Evolutionary conservation across 2,329 filamentous ascomycete species (phyloP).

Genomic region (Sporothrix globosa): DNA sequence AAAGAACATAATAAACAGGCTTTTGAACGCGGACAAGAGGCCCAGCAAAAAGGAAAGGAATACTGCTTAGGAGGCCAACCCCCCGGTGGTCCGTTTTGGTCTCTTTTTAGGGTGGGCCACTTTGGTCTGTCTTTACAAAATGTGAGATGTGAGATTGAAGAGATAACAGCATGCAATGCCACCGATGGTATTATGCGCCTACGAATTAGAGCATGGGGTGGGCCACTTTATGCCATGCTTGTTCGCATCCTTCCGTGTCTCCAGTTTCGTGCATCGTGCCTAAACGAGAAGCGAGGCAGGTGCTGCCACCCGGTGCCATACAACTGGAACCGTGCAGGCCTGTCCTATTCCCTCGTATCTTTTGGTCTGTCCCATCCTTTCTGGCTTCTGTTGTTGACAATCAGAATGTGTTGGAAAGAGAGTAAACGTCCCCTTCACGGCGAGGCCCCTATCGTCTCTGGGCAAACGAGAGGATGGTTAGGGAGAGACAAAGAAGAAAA

Average conservation of each 20-base stretch:
- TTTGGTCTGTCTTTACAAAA: too few species aligned
- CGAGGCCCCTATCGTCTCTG: too few species aligned
- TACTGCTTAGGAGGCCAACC: not conserved
- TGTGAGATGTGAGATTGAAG: too few species aligned
- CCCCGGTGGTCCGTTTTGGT: too few species aligned
- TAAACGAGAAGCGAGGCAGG: not conserved
- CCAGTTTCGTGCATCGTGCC: not conserved
- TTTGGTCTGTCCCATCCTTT: too few species aligned
- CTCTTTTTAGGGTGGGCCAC: too few species aligned
- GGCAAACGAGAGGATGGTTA: not conserved
- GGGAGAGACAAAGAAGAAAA: not conserved
- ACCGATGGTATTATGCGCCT: too few species aligned
- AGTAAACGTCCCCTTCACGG: not conserved
- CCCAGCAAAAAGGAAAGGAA: not conserved
- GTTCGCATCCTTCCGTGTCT: not conserved
- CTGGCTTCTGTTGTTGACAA: too few species aligned
- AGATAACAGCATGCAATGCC: too few species aligned
- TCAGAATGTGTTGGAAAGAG: not conserved
- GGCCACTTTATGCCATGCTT: too few species aligned
- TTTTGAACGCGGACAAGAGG: not conserved
- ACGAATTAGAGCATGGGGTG: too few species aligned
- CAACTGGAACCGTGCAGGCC: not conserved
- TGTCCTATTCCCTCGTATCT: too few species aligned
- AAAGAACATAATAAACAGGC: not conserved
- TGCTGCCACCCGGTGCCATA: not conserved